Evolutionary conservation across 345 rosid species (phyloP).

Genomic region (Firmiana major): DNA sequence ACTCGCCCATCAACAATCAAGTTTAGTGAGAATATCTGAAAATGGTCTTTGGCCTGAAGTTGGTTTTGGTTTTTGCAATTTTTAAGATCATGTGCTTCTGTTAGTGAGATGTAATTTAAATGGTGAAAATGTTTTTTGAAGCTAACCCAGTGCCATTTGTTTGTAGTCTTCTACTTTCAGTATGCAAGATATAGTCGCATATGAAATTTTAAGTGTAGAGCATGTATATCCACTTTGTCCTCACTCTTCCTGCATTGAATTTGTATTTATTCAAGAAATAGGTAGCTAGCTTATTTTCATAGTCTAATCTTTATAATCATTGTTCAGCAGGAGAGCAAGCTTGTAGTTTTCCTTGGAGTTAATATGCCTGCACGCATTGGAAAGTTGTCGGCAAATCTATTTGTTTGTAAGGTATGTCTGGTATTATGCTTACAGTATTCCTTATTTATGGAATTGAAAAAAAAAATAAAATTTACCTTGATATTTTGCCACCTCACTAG

Average conservation of each 20-base stretch:
- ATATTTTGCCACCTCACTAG: background rate
- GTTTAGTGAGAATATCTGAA: background rate
- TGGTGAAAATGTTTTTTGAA: background rate
- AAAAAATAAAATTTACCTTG: background rate
- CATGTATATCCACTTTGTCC: background rate
- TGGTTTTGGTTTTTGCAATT: background rate
- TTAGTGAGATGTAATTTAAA: background rate
- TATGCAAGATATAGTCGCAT: background rate
- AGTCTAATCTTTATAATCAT: background rate
- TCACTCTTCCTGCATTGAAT: background rate
- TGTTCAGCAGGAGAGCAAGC: conserved; percentile 39
- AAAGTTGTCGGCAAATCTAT: conserved; percentile 52
- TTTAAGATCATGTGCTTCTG: background rate
- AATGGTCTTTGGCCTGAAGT: background rate
- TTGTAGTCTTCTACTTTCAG: background rate
- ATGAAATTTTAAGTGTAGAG: background rate
- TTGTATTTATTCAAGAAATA: background rate
- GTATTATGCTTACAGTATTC: background rate
- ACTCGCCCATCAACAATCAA: background rate
- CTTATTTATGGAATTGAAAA: background rate
- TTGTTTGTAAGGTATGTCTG: conserved; percentile 62
- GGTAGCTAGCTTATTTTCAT: background rate
- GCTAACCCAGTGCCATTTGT: background rate
- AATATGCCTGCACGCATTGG: conserved; percentile 36
- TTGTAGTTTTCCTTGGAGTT: conserved; percentile 27